phyloP scores from a whole-genome alignment of 768 basidiomycete genomes.

The Pleurotus eryngii region DNA sequence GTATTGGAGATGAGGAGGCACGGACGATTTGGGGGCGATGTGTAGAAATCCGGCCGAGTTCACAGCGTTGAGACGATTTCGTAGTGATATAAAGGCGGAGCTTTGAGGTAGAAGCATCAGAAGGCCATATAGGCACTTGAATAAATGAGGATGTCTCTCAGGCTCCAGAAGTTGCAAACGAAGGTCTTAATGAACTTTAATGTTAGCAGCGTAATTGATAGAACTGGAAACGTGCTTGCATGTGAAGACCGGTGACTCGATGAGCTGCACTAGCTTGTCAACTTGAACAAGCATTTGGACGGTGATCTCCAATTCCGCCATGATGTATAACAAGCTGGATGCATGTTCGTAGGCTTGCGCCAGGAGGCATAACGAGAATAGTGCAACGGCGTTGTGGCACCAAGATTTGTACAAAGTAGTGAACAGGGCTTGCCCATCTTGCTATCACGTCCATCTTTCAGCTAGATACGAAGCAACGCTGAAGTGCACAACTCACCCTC shows the following conservation, averaged over 20 bases:
- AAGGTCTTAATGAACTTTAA: conserved; percentile 45
- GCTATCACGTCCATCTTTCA: conserved; percentile 33
- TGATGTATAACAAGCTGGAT: conserved; percentile 91
- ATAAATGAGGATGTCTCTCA: conserved; percentile 92
- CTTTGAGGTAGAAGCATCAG: conserved; percentile 98
- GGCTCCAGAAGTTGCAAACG: conserved; percentile 95
- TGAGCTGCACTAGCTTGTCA: conserved; percentile 95
- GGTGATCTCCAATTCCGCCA: conserved; percentile 98
- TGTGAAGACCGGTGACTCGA: conserved; percentile 98
- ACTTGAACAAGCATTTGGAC: conserved; percentile 93
- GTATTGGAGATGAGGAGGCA: conserved; percentile 5
- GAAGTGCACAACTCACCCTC: conserved; percentile 49
- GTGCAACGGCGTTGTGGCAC: conserved; percentile 98
- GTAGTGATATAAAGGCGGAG: conserved; percentile 89
- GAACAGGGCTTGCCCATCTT: conserved; percentile 97
- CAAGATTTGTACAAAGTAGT: conserved; percentile 93
- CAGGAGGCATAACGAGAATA: conserved; percentile 92
- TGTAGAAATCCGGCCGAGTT: conserved; percentile 94
- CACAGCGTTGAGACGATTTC: conserved; percentile 92
- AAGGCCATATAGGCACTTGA: conserved; percentile 96
- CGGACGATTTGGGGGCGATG: conserved; percentile 83
- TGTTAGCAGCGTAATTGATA: not conserved
- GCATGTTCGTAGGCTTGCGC: conserved; percentile 99
- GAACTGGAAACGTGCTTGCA: conserved; percentile 48
- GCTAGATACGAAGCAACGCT: not conserved